phyloP scores from a whole-genome alignment of 2,329 filamentous ascomycete species.

The Metarhizium sp. region DNA sequence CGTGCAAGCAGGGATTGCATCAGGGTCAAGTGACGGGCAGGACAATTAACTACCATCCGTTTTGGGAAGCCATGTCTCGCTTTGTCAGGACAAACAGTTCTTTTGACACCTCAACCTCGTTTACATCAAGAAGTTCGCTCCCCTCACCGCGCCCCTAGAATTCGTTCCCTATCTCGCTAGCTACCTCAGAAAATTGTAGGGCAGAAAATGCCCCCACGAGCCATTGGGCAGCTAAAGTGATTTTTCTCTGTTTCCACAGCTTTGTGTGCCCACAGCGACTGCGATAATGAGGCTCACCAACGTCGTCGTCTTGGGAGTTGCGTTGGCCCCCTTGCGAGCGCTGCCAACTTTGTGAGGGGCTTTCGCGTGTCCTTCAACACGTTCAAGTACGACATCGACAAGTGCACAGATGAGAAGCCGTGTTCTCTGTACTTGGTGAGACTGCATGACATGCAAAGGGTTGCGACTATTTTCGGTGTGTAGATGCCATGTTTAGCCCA shows the following conservation, averaged over 20 bases:
- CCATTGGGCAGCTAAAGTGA: too few relatives aligned
- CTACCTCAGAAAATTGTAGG: too few relatives aligned
- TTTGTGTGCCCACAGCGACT: neutral
- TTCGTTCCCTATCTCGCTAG: too few relatives aligned
- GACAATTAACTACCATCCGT: neutral
- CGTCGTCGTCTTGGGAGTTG: too few relatives aligned
- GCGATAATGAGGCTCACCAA: neutral
- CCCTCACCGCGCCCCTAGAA: neutral
- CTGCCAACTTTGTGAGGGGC: neutral
- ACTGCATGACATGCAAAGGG: neutral
- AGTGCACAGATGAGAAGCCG: neutral
- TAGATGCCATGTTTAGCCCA: neutral
- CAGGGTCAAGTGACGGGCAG: neutral
- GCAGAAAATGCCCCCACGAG: too few relatives aligned
- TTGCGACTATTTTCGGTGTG: neutral
- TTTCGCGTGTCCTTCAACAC: neutral
- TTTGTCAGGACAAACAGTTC: neutral
- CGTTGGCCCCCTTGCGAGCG: neutral
- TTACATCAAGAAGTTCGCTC: too few relatives aligned
- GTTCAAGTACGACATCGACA: neutral
- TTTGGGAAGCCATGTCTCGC: neutral
- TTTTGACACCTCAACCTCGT: neutral
- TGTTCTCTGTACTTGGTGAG: neutral
- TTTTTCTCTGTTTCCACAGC: neutral
- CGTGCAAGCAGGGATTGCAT: neutral